Evolutionary conservation across 345 rosid species (phyloP).

Genomic region (Salix purpurea): DNA sequence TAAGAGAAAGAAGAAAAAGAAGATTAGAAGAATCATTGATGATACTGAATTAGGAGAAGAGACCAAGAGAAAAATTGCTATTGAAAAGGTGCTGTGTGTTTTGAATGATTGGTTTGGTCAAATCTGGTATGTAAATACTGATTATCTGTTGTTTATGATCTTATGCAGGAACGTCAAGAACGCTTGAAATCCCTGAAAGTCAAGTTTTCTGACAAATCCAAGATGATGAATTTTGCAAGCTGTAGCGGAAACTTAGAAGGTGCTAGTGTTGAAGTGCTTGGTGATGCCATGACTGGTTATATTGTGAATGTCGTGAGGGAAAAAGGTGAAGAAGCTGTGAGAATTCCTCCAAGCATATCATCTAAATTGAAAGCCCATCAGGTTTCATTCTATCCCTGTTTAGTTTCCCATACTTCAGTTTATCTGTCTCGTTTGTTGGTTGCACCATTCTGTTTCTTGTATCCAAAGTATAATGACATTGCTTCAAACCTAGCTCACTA

Average conservation of each 20-base stretch:
- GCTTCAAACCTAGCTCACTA: not conserved
- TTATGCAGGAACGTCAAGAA: constrained; percentile 90
- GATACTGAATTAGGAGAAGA: constrained; percentile 98
- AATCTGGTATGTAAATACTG: constrained; percentile 9
- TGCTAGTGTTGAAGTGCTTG: constrained; percentile 66
- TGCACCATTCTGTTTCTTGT: not conserved
- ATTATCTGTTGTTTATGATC: constrained; percentile 20
- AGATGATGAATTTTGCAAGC: constrained; percentile 40
- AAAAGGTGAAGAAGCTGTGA: constrained; percentile 86
- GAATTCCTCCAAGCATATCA: constrained; percentile 84
- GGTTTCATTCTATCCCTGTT: constrained; percentile 42
- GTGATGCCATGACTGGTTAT: constrained; percentile 76
- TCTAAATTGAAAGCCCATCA: constrained; percentile 88
- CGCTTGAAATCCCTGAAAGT: constrained; percentile 73
- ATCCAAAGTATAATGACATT: not conserved
- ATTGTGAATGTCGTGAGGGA: constrained; percentile 98
- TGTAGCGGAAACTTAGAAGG: constrained; percentile 50
- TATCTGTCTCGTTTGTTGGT: not conserved
- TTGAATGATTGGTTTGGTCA: constrained; percentile 8
- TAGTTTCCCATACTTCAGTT: not conserved
- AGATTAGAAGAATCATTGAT: constrained; percentile 88
- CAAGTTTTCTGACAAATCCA: constrained; percentile 69
- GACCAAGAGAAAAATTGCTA: constrained; percentile 92
- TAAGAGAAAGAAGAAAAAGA: constrained; percentile 73
- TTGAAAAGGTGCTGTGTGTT: constrained; percentile 62